Conservation (phyloP, 139 green algal species). For the Chlorella sp. region DNA sequence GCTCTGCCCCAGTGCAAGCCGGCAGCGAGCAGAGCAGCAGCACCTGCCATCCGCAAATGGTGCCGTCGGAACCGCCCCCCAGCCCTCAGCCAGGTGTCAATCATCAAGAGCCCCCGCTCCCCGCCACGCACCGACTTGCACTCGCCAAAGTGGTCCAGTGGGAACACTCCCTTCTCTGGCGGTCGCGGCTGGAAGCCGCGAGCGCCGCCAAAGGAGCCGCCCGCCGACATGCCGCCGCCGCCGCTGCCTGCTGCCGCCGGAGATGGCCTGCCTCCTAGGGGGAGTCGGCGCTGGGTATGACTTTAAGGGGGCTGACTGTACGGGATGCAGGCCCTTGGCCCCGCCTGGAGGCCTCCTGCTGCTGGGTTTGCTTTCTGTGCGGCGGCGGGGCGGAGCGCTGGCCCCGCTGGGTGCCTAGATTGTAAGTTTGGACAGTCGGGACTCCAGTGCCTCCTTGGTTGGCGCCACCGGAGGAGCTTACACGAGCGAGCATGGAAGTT, state of each 20-base stretch:
- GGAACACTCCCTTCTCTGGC: conserved; percentile 97
- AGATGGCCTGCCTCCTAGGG: neutral
- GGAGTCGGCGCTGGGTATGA: neutral
- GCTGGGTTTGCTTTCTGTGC: neutral
- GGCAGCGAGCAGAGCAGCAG: too few species aligned
- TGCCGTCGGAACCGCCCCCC: too few species aligned
- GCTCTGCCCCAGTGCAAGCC: too few species aligned
- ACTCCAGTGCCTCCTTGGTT: neutral
- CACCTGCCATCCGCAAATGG: too few species aligned
- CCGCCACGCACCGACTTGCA: conserved; percentile 76
- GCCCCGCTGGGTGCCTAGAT: neutral
- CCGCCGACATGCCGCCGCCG: conserved; percentile 14
- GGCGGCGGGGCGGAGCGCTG: too few species aligned
- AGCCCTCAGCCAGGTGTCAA: neutral
- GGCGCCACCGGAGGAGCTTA: too few species aligned
- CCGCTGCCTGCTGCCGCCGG: neutral
- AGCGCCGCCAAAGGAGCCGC: conserved; percentile 71
- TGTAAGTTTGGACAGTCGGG: neutral
- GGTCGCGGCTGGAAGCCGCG: conserved; percentile 67
- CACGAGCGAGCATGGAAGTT: too few species aligned
- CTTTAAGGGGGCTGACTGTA: neutral
- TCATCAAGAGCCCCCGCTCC: neutral
- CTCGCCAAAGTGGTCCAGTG: conserved; percentile 95
- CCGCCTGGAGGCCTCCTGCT: neutral
- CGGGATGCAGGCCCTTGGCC: neutral